A percentile compares a stretch with the other conserved stretches of the same genome.
Conservation (phyloP, 2,329 filamentous ascomycete genomes). For the Aspergillus sclerotialis region DNA sequence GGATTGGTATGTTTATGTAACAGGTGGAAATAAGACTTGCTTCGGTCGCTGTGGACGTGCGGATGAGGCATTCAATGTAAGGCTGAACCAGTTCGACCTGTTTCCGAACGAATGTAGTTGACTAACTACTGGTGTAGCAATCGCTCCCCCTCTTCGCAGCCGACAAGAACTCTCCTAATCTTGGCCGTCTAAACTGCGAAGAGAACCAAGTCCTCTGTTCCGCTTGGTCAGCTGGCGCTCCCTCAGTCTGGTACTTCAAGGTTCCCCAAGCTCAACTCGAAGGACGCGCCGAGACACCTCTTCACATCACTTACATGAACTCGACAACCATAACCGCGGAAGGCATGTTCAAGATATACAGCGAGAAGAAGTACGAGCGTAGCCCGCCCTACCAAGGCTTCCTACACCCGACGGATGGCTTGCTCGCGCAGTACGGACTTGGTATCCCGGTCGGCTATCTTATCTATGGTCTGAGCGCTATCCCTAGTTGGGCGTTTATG, state of each 20-base stretch:
- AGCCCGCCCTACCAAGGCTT: constrained; percentile 48
- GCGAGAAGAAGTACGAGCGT: constrained; percentile 50
- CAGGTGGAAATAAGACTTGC: constrained; percentile 59
- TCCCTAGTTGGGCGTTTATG: constrained; percentile 61
- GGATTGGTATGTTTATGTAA: constrained; percentile 56
- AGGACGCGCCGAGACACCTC: constrained; percentile 46
- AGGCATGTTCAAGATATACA: constrained; percentile 51
- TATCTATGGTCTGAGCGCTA: constrained; percentile 49
- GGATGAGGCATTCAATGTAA: constrained; percentile 47
- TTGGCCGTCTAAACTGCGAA: constrained; percentile 56
- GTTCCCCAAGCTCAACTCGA: constrained; percentile 47
- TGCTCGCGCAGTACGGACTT: constrained; percentile 47
- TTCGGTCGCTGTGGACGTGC: constrained; percentile 51
- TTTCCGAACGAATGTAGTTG: background rate
- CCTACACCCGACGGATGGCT: constrained; percentile 56
- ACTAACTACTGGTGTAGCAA: constrained; percentile 36
- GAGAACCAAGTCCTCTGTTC: constrained; percentile 53
- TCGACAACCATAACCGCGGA: constrained; percentile 49
- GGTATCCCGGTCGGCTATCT: constrained; percentile 50
- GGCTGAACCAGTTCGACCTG: constrained; percentile 7
- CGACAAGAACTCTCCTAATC: constrained; percentile 48
- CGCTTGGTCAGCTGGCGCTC: constrained; percentile 51
- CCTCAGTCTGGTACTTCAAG: constrained; percentile 51
- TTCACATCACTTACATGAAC: constrained; percentile 52
- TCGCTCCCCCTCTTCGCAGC: constrained; percentile 48